Conservation (phyloP, 2,329 filamentous ascomycete genomes). For the Penicillium sp. region DNA sequence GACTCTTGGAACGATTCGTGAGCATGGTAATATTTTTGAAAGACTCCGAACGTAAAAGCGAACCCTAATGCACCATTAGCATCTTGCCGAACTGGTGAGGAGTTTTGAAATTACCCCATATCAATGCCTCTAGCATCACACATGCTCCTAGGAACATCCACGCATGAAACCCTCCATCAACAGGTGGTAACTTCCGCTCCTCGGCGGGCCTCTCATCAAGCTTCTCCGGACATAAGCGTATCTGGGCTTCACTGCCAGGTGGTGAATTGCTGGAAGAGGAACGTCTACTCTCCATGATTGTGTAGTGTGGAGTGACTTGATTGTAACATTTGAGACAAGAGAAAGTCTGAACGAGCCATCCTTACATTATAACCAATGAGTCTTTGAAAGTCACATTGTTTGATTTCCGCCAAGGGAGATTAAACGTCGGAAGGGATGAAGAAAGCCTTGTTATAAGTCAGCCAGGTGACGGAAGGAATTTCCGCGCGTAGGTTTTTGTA, state of each 20-base stretch:
- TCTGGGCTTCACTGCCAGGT: slow-evolving; percentile 6
- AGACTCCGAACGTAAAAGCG: slow-evolving; percentile 31
- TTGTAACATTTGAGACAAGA: not conserved
- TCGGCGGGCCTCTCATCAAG: not conserved
- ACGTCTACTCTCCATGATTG: slow-evolving; percentile 4
- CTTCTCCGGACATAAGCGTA: slow-evolving; percentile 8
- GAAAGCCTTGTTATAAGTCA: slow-evolving; percentile 8
- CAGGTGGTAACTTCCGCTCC: slow-evolving; percentile 27
- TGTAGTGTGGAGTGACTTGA: not conserved
- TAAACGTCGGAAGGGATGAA: slow-evolving; percentile 15
- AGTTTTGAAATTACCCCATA: slow-evolving; percentile 49
- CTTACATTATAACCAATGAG: slow-evolving; percentile 3
- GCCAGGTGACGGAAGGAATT: slow-evolving; percentile 20
- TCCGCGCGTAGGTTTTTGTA: slow-evolving; percentile 7
- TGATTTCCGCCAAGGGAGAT: slow-evolving; percentile 8
- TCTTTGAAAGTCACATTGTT: slow-evolving; percentile 16
- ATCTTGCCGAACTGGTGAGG: not conserved
- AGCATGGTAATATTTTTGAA: slow-evolving; percentile 35
- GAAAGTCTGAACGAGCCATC: not conserved
- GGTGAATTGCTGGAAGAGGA: slow-evolving; percentile 3
- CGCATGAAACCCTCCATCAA: slow-evolving; percentile 43
- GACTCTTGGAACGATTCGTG: slow-evolving; percentile 27
- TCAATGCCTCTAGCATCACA: slow-evolving; percentile 55
- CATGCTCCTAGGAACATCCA: slow-evolving; percentile 53
- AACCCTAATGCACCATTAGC: slow-evolving; percentile 17